Percentiles rank a stretch among this genome's conserved stretches.
phyloP scores from a whole-genome alignment of 257 asterid species.

The Hygrophila difformis region DNA sequence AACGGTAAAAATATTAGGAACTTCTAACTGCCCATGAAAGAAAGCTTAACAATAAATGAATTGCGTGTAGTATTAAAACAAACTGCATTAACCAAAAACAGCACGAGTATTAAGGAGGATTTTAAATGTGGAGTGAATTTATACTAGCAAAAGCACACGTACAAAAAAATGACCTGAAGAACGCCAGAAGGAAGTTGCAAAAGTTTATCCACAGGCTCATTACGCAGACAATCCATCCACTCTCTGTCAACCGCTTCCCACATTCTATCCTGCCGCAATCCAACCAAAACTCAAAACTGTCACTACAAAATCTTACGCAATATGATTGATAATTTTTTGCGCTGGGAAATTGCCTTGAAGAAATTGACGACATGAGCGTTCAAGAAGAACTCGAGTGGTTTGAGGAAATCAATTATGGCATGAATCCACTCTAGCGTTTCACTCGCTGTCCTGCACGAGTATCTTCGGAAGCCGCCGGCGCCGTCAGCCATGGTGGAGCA shows the following conservation, averaged over 20 bases:
- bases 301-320: slow-evolving; percentile 7
- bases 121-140: too few relatives aligned
- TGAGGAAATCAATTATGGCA: slow-evolving; percentile 53
- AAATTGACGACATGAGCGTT: slow-evolving; percentile 77
- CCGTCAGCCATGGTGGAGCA: slow-evolving; percentile 21
- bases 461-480: slow-evolving; percentile 21
- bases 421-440: slow-evolving; percentile 77
- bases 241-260: slow-evolving; percentile 80
- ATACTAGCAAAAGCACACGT: too few relatives aligned
- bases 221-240: slow-evolving; percentile 75
- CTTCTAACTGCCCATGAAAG: too few relatives aligned
- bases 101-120: too few relatives aligned
- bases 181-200: slow-evolving; percentile 62
- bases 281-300: slow-evolving; percentile 7
- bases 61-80: too few relatives aligned
- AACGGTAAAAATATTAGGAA: too few relatives aligned
- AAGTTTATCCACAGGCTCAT: slow-evolving; percentile 50
- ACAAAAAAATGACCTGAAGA: slow-evolving; percentile 24
- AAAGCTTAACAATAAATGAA: too few relatives aligned
- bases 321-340: not conserved
- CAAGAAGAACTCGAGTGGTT: slow-evolving; percentile 54
- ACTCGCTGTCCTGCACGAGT: slow-evolving; percentile 49
- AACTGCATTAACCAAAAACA: too few relatives aligned
- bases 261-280: slow-evolving; percentile 47
- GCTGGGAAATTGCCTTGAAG: slow-evolving; percentile 38